A percentile compares a stretch with the other conserved stretches of the same genome.
These are phyloP conservation scores for Inga oerstediana DNA, from an alignment of 306 rosid genomes.

Conservation along the genomic window DNA sequence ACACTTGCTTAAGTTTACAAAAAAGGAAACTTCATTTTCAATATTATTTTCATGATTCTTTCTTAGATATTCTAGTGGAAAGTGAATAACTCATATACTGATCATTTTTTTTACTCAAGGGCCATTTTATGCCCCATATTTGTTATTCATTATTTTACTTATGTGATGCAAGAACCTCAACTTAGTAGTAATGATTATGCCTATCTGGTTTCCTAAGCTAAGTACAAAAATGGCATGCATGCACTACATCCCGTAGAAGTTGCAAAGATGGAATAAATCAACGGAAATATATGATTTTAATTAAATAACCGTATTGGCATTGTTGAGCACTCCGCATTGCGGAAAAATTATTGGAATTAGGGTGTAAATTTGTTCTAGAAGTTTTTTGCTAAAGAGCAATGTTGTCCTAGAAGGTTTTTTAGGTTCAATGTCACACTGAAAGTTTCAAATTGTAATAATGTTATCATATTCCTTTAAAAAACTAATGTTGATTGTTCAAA, in stretches of 20 bases:
- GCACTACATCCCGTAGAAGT: background rate
- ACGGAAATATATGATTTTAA: background rate
- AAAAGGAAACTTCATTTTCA: constrained; percentile 18
- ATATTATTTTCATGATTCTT: constrained; percentile 8
- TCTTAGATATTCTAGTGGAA: constrained; percentile 30
- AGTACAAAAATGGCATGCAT: background rate
- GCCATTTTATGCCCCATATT: constrained; percentile 12
- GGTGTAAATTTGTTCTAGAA: too few species aligned
- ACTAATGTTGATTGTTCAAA: too few species aligned
- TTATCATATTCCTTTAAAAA: too few species aligned
- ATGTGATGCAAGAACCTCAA: background rate
- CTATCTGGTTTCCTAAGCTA: background rate
- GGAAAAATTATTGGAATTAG: background rate
- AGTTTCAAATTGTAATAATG: too few species aligned
- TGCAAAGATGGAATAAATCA: background rate
- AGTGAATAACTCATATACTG: constrained; percentile 14
- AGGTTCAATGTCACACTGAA: fast-evolving
- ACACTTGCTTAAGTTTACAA: constrained; percentile 33
- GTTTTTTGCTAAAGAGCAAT: too few species aligned
- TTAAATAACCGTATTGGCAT: background rate
- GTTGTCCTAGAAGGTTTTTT: too few species aligned
- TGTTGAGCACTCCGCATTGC: background rate
- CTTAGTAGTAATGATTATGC: too few species aligned
- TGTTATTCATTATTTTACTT: constrained; percentile 16
- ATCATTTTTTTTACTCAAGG: constrained; percentile 17